phyloP scores from a whole-genome alignment of 768 basidiomycete genomes.

The Tricholoma saponaceum region DNA sequence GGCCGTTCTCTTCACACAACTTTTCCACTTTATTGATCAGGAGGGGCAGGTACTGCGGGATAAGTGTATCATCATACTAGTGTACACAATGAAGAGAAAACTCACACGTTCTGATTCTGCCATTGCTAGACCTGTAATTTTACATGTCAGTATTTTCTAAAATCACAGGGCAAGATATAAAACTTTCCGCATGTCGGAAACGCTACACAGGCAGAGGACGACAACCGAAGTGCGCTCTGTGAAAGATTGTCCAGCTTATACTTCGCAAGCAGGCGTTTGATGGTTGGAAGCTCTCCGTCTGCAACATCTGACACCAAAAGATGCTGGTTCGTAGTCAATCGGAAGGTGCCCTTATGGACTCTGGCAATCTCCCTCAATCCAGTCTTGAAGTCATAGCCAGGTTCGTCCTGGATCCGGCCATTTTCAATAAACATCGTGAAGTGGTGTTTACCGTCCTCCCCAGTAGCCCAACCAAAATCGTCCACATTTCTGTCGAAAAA shows the following conservation, averaged over 20 bases:
- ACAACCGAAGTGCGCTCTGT: slow-evolving; percentile 74
- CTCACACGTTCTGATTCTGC: slow-evolving; percentile 53
- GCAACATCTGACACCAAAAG: slow-evolving; percentile 81
- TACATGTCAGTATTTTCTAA: slow-evolving; percentile 1
- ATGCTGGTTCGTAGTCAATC: slow-evolving; percentile 95
- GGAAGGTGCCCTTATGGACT: slow-evolving; percentile 90
- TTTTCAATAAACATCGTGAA: slow-evolving; percentile 97
- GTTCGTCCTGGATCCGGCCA: slow-evolving; percentile 94
- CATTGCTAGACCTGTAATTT: slow-evolving; percentile 32
- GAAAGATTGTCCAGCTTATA: slow-evolving; percentile 89
- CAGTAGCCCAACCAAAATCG: slow-evolving; percentile 90
- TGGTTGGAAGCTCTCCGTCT: slow-evolving; percentile 64
- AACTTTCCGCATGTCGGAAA: slow-evolving; percentile 89
- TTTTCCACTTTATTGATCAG: slow-evolving; percentile 93
- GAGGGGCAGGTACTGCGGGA: slow-evolving; percentile 76
- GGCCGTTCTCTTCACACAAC: slow-evolving; percentile 89
- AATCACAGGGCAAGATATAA: not conserved
- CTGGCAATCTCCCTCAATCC: slow-evolving; percentile 91
- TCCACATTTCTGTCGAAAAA: slow-evolving; percentile 88
- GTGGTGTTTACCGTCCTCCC: slow-evolving; percentile 85
- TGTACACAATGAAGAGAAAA: slow-evolving; percentile 6
- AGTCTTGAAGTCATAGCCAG: slow-evolving; percentile 86
- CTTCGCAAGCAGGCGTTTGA: slow-evolving; percentile 75
- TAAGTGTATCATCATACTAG: not conserved
- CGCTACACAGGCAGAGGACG: slow-evolving; percentile 94